Evolutionary conservation across 2,329 filamentous ascomycete genomes (phyloP).

Genomic region (Fusarium nelsonii): DNA sequence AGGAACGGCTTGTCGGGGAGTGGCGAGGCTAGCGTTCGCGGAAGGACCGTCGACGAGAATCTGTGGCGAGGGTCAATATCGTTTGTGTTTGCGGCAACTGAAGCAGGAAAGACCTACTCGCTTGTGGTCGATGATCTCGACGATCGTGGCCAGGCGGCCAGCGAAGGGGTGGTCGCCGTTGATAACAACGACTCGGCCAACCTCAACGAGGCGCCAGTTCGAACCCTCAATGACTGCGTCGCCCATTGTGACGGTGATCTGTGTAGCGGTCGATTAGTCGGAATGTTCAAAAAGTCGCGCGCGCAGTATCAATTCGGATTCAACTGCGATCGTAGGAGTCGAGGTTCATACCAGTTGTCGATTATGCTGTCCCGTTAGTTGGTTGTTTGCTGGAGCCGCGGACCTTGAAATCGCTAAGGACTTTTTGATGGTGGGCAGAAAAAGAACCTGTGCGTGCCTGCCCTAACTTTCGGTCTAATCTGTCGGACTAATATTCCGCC

Average conservation of each 20-base stretch:
- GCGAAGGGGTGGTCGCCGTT: conserved; percentile 80
- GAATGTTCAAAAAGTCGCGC: conserved; percentile 43
- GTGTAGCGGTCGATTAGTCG: conserved; percentile 52
- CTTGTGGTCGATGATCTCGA: conserved; percentile 99
- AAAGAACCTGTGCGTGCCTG: conserved; percentile 52
- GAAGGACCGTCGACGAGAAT: conserved; percentile 96
- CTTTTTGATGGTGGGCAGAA: conserved; percentile 59
- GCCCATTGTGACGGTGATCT: conserved; percentile 80
- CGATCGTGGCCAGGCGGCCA: conserved; percentile 91
- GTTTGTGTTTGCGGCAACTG: conserved; percentile 15
- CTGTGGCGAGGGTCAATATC: conserved; percentile 62
- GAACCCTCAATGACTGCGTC: conserved; percentile 85
- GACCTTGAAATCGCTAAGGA: conserved; percentile 56
- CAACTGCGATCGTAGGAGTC: conserved; percentile 47
- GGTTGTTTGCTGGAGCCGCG: conserved; percentile 54
- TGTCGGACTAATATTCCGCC: conserved; percentile 51
- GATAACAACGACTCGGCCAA: conserved; percentile 96
- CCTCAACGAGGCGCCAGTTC: conserved; percentile 96
- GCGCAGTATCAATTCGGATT: conserved; percentile 44
- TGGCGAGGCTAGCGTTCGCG: conserved; percentile 79
- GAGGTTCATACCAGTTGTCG: conserved; percentile 56
- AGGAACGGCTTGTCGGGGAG: conserved; percentile 87
- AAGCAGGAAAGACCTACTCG: conserved; percentile 78
- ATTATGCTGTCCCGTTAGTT: conserved; percentile 56
- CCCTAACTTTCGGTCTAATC: conserved; percentile 52